phyloP scores from a whole-genome alignment of 352 stramenopile species.

The Pythium brachiatum region DNA sequence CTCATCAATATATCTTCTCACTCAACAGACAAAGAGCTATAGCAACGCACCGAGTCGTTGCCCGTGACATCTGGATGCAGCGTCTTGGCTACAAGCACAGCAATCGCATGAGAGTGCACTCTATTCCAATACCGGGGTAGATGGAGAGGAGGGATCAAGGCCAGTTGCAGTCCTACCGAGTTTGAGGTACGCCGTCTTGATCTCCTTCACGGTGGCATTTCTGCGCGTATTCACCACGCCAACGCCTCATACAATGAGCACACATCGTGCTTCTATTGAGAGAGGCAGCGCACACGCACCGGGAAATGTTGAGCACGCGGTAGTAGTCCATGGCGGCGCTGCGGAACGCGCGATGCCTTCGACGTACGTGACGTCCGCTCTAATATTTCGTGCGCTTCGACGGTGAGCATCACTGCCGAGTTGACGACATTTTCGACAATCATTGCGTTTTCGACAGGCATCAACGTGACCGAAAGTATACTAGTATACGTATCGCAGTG shows the following conservation, averaged over 20 bases:
- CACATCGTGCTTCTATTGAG: not conserved
- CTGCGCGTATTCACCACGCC: slow-evolving; percentile 19
- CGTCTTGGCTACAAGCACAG: slow-evolving; percentile 44
- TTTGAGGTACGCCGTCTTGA: slow-evolving; percentile 78
- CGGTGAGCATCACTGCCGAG: not conserved
- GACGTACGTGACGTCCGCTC: not conserved
- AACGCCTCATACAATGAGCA: not conserved
- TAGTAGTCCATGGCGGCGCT: slow-evolving; percentile 62
- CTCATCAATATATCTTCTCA: too few species aligned
- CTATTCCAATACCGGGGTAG: too few species aligned
- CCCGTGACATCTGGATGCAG: slow-evolving; percentile 85
- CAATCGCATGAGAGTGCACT: not conserved
- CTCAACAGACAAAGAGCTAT: not conserved
- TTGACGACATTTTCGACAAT: slow-evolving; percentile 19
- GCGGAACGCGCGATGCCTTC: not conserved
- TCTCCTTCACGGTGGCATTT: slow-evolving; percentile 63
- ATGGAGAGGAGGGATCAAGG: too few species aligned
- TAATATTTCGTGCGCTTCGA: slow-evolving; percentile 1
- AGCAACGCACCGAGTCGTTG: slow-evolving; percentile 50
- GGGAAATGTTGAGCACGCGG: slow-evolving; percentile 69
- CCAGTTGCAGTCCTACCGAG: slow-evolving; percentile 24
- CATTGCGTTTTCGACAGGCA: too few species aligned
- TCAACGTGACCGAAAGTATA: too few species aligned
- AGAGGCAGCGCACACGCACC: slow-evolving; percentile 27
- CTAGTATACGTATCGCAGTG: too few species aligned